Percentiles rank a stretch among this genome's conserved stretches.
Conservation (phyloP, 371 early-diverging fungal genomes). For the Mucor mucedo region DNA sequence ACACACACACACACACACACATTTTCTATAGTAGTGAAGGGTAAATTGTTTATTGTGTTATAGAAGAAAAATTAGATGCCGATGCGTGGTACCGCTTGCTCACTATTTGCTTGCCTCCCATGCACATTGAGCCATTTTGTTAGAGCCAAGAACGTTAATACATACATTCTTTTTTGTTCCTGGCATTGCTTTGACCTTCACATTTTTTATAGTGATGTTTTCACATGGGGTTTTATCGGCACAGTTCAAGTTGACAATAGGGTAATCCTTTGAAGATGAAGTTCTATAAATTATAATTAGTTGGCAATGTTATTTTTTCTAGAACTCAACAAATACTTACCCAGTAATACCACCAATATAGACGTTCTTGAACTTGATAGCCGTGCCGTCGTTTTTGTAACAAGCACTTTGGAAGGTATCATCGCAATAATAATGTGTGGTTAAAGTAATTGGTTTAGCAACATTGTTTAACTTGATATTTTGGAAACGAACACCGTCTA, state of each 20-base stretch:
- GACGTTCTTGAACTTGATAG: conserved; percentile 35
- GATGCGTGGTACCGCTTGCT: not conserved
- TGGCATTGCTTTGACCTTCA: conserved; percentile 23
- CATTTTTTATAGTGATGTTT: conserved; percentile 26
- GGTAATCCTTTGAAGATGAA: conserved; percentile 20
- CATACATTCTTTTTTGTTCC: conserved; percentile 25
- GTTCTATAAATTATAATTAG: conserved; percentile 5
- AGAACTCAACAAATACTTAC: conserved; percentile 3
- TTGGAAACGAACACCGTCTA: conserved; percentile 33
- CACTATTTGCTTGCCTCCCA: not conserved
- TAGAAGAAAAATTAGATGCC: no score
- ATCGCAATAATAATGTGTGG: conserved; percentile 42
- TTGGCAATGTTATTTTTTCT: not conserved
- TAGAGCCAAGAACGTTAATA: conserved; percentile 22
- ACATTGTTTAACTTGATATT: conserved; percentile 29
- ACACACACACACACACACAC: no score
- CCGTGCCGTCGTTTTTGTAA: conserved; percentile 25
- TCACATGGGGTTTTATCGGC: conserved; percentile 35
- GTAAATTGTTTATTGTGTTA: no score
- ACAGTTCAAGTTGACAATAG: conserved; percentile 36
- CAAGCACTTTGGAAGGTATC: conserved; percentile 24
- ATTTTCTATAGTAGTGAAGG: no score
- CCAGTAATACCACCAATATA: conserved; percentile 34
- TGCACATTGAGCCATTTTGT: conserved; percentile 19
- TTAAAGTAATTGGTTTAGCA: conserved; percentile 40